Percentiles rank a stretch among this genome's conserved stretches.
Conservation (phyloP, 768 basidiomycete genomes). For the Amanita rimosa region DNA sequence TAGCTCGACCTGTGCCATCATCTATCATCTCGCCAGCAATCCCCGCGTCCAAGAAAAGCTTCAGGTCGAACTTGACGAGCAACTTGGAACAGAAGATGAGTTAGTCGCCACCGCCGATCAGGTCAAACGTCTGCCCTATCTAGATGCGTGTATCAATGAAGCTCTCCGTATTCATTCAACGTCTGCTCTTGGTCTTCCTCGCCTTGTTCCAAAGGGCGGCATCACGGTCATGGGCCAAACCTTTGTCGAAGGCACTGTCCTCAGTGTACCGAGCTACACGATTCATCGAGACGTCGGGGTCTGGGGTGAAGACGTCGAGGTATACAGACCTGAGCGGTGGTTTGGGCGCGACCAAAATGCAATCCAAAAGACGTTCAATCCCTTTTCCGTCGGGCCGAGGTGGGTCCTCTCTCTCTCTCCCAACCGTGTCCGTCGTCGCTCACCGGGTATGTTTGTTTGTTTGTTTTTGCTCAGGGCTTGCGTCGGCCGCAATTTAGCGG, state of each 20-base stretch:
- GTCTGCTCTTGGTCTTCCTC: slow-evolving; percentile 73
- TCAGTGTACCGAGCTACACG: slow-evolving; percentile 75
- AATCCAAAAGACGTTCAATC: slow-evolving; percentile 71
- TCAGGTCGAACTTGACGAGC: slow-evolving; percentile 64
- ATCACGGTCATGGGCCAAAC: slow-evolving; percentile 42
- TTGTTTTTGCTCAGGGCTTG: slow-evolving; percentile 50
- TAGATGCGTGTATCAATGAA: slow-evolving; percentile 85
- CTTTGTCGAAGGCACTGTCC: slow-evolving; percentile 66
- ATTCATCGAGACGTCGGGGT: slow-evolving; percentile 62
- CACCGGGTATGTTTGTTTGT: neutral
- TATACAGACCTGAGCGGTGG: slow-evolving; percentile 78
- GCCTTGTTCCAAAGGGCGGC: slow-evolving; percentile 66
- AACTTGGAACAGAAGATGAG: slow-evolving; percentile 46
- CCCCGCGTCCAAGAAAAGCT: slow-evolving; percentile 57
- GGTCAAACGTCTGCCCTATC: slow-evolving; percentile 65
- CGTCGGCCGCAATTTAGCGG: slow-evolving; percentile 76
- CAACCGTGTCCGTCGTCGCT: neutral
- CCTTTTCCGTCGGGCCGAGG: slow-evolving; percentile 79
- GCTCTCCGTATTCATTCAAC: slow-evolving; percentile 79
- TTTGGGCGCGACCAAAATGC: slow-evolving; percentile 53
- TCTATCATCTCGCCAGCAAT: slow-evolving; percentile 70
- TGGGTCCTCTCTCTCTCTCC: slow-evolving; percentile 16
- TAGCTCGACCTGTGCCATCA: slow-evolving; percentile 84
- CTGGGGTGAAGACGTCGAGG: slow-evolving; percentile 75
- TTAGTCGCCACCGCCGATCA: slow-evolving; percentile 49